These are phyloP conservation scores for Suillus ampliporus DNA, from an alignment of 768 basidiomycete species.

Conservation along the genomic window DNA sequence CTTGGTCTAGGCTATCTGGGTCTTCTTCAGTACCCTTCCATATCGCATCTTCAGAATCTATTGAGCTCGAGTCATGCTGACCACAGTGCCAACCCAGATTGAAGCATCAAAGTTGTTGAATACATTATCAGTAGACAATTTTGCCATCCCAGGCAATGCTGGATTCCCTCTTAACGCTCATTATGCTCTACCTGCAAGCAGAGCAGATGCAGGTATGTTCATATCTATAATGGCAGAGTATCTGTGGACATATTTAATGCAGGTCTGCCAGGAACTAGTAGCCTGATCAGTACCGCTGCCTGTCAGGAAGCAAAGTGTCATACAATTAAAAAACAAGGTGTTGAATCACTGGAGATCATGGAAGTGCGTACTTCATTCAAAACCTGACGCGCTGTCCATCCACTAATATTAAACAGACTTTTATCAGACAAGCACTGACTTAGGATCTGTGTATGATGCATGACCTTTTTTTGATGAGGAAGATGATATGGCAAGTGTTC, in stretches of 20 bases:
- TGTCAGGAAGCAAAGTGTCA: constrained; percentile 81
- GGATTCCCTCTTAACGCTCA: constrained; percentile 93
- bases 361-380: constrained; percentile 53
- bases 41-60: no score
- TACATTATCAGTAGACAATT: constrained; percentile 92
- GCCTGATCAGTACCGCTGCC: constrained; percentile 61
- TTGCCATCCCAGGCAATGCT: constrained; percentile 94
- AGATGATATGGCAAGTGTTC: constrained; percentile 68
- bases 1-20: no score
- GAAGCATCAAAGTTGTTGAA: constrained; percentile 90
- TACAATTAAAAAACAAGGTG: constrained; percentile 88
- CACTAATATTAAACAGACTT: constrained; percentile 49
- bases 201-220: constrained; percentile 79
- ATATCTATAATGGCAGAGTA: constrained; percentile 60
- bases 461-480: constrained; percentile 75
- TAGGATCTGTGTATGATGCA: constrained; percentile 66
- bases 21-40: no score
- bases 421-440: constrained; percentile 70
- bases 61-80: no score
- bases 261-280: constrained; percentile 94
- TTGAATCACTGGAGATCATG: constrained; percentile 77
- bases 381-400: constrained; percentile 2
- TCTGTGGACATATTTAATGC: constrained; percentile 88
- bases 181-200: constrained; percentile 78
- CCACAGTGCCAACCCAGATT: constrained; percentile 70